Evolutionary conservation across 2,329 filamentous ascomycete species (phyloP), one percentile per base, ranked within the genome.

Genomic region (Pezicula rhizophila): DNA sequence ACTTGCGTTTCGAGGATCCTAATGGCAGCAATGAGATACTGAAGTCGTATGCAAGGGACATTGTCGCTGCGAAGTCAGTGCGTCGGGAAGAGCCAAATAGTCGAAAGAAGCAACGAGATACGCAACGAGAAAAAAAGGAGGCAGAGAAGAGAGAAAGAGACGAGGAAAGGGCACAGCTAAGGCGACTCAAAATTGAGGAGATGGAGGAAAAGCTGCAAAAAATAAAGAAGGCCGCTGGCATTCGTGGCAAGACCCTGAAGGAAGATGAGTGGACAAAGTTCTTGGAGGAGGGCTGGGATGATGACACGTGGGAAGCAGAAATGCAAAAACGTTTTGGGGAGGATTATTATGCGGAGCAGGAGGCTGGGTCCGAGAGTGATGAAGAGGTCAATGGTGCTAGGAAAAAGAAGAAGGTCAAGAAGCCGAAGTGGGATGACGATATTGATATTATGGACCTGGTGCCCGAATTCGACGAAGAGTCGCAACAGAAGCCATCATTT

Each of bases 361-460:
- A 87, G 11, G 76, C 71, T 55, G 85, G 78, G 15, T 80, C 85
- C 20, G 75, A 73, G 3, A 77, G 79, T 14, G 71, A 75, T n/a
- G 79, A 76, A 6, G 70, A 66, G 3, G 74, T 68, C 7, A 71
- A 64, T n/a, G 74, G 70, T 43, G 78, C 71, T 46, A 82, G 80
- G 65, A 82, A 79, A 63, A 82, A 80, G 57, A 84, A 77, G 62
- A 76, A 76, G 55, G 70, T 78, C 8, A 89, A 88, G 75, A 95
- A 95, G 70, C 89, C 89, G 8, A 87, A 82, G 54, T 99, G 92
- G 86, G 89, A 96, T 60, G 90, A 97, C 62, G 93, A 99, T 64
- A 96, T 99, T 60, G 91, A 97, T 64, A 97, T 99, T 71, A 89
- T 87, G 52, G 92, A 96, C 66, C 77, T 96, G 45, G 73, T 96